Conservation (phyloP, 1,139 yeast genomes). For the Yamadazyma spencermartinsiae region DNA sequence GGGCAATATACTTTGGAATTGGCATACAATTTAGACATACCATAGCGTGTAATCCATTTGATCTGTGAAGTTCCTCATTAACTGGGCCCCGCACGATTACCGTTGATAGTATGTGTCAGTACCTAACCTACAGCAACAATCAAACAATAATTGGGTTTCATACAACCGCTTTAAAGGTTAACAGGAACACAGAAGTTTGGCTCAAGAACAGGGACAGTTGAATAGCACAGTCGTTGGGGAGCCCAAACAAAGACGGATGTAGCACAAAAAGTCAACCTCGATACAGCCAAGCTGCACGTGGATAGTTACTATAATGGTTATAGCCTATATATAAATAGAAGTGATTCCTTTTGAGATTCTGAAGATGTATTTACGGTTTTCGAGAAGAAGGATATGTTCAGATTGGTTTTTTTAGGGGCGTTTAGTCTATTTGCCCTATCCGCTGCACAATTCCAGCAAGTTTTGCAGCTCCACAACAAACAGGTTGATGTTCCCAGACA, state of each 20-base stretch:
- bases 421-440: background rate
- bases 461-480: conserved; percentile 1
- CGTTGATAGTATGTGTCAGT: too few relatives aligned
- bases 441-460: background rate
- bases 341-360: too few relatives aligned
- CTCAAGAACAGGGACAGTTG: too few relatives aligned
- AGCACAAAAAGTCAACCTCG: too few relatives aligned
- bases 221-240: too few relatives aligned
- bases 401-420: background rate
- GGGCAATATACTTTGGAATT: conserved; percentile 12
- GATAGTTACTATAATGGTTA: background rate
- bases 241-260: too few relatives aligned
- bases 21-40: conserved; percentile 11
- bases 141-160: too few relatives aligned
- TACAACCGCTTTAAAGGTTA: too few relatives aligned
- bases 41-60: background rate
- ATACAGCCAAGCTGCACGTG: background rate
- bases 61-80: too few relatives aligned
- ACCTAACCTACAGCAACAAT: too few relatives aligned
- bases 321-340: background rate
- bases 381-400: background rate
- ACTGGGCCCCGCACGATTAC: too few relatives aligned
- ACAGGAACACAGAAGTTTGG: too few relatives aligned
- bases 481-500: conserved; percentile 9
- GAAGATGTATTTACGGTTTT: background rate